Conservation (phyloP, 306 rosid genomes). For the Alnus rubra region DNA sequence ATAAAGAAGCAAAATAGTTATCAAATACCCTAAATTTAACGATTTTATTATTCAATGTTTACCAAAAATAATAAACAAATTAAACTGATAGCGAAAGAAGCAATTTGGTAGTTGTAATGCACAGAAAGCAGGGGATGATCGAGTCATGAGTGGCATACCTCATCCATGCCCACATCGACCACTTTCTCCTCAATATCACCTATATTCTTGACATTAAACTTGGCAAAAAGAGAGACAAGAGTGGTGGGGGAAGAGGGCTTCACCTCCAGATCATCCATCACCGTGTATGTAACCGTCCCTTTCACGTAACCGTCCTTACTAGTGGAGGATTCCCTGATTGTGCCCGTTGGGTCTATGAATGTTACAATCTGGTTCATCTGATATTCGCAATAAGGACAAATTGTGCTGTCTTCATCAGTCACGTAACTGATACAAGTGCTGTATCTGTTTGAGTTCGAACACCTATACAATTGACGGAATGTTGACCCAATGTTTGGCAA, state of each 20-base stretch:
- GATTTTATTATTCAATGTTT: no score
- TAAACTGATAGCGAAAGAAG: no score
- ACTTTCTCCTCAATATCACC: slow-evolving; percentile 26
- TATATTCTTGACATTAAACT: slow-evolving; percentile 25
- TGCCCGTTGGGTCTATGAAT: neutral
- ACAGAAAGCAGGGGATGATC: neutral
- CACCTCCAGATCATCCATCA: neutral
- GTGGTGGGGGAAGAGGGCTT: slow-evolving; percentile 26
- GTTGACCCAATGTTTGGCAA: no score
- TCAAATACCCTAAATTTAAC: no score
- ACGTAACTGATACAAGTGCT: no score
- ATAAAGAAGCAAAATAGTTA: no score
- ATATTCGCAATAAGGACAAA: rapidly evolving
- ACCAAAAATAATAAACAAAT: no score
- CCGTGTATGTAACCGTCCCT: slow-evolving; percentile 11
- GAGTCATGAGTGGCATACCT: slow-evolving; percentile 27
- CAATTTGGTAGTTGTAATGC: no score
- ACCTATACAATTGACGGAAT: no score
- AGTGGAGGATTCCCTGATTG: neutral
- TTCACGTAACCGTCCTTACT: slow-evolving; percentile 37
- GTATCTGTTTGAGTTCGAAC: no score
- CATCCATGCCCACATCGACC: slow-evolving; percentile 29
- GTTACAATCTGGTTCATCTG: neutral
- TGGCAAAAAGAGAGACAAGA: neutral
- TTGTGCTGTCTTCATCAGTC: no score